Base-by-base conservation (phyloP, 768 basidiomycete species). In the Tricholoma flavovirens region DNA sequence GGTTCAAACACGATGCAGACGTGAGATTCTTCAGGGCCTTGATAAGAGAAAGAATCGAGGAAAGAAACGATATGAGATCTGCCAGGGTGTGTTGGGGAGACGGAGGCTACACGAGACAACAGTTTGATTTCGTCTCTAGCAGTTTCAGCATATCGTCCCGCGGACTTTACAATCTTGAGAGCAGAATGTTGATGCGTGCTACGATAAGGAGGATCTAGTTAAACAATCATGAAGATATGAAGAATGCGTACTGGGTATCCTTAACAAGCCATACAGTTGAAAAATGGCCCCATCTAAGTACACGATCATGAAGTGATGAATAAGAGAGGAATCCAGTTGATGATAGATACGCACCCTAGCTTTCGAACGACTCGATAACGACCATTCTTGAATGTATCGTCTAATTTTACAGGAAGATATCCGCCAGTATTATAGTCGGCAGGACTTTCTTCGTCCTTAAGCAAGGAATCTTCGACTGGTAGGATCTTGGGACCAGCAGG, bases 81-180 rank as follows among this genome's bases (percentile, higher is more conserved):
- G 55, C 94, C 94, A 14, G 83, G 83, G 67, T 96, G 93, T 2
- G 75, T 66, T n/a, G 84, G 87, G 66, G 83, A 87, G 68, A 82
- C 79, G 17, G 82, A 77, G 53, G 82, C 77, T 5, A 95, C 87
- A 61, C 85, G 85, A 59, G 85, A 82, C 38, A 94, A 81, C 32
- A 98, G 82, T 68, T 93, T 91, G 70, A 98, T 98, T 74, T 98
- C 96, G 69, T 98, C 96, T 51, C 88, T 83, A 26, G 96, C 96
- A 4, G 96, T 98, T 69, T 98, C 95, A 58, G 93, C 91, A 73
- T 98, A 98, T 61, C 94, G 87, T 21, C 86, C 84, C 19, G 93
- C 95, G 26, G 94, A 96, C 73, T 96, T 96, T 72, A 95, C 91
- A 55, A 97, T 87, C 71, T 97, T 97, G 67, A 97, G 82, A 14